These are phyloP conservation scores for Hypomyces rosellus DNA, from an alignment of 2,329 filamentous ascomycete species.

Conservation along the genomic window DNA sequence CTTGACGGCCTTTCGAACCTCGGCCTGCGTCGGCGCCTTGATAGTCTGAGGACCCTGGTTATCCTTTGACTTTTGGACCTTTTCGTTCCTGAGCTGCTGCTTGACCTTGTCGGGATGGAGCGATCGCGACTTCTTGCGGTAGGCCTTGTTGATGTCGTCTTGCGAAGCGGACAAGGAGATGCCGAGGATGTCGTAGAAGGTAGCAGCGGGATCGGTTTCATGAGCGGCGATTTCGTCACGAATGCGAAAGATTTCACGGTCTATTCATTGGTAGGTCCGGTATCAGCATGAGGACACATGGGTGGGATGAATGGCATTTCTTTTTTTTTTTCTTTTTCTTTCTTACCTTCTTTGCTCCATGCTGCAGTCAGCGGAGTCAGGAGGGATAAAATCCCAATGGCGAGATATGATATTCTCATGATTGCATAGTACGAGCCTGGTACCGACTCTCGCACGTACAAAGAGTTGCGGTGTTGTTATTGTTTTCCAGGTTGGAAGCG, in stretches of 20 bases:
- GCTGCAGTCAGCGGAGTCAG: conserved; percentile 62
- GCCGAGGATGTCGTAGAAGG: conserved; percentile 92
- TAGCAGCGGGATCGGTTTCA: conserved; percentile 67
- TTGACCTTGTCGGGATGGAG: conserved; percentile 96
- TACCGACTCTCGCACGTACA: conserved; percentile 3
- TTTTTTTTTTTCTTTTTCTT: no score
- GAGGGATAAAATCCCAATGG: conserved; percentile 63
- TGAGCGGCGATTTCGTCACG: conserved; percentile 80
- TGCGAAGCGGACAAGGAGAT: conserved; percentile 66
- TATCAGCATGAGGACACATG: neutral
- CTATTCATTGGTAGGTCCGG: conserved; percentile 37
- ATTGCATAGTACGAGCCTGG: conserved; percentile 32
- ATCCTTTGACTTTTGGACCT: conserved; percentile 47
- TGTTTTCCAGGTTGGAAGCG: neutral
- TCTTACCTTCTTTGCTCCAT: conserved; percentile 79
- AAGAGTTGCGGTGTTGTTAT: conserved; percentile 1
- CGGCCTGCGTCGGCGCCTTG: conserved; percentile 65
- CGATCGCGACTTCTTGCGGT: conserved; percentile 76
- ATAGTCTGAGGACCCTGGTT: conserved; percentile 56
- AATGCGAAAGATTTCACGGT: conserved; percentile 96
- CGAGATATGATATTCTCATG: conserved; percentile 66
- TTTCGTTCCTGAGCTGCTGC: conserved; percentile 70
- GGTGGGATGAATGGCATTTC: neutral
- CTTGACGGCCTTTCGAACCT: conserved; percentile 75
- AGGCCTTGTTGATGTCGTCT: conserved; percentile 89